Percentiles rank a stretch among this genome's conserved stretches.
phyloP scores from a whole-genome alignment of 2,329 filamentous ascomycete species.

The Aschersonia sp. region DNA sequence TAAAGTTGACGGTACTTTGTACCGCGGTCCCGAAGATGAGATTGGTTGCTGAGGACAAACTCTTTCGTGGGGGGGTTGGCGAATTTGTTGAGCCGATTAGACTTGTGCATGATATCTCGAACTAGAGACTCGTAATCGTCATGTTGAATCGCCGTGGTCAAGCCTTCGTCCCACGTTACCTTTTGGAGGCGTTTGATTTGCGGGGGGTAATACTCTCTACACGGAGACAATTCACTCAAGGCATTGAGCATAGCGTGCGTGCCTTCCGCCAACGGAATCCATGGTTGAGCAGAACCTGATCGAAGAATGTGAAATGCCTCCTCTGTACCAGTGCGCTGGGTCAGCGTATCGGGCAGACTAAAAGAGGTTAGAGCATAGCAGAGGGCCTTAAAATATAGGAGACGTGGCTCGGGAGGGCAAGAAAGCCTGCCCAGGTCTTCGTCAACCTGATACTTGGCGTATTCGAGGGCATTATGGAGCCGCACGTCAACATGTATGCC shows the following conservation, averaged over 20 bases:
- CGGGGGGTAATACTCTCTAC: constrained; percentile 20
- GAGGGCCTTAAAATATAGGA: constrained; percentile 41
- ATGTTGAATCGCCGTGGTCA: constrained; percentile 21
- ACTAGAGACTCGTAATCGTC: constrained; percentile 19
- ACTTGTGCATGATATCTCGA: constrained; percentile 14
- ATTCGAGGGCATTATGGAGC: background rate
- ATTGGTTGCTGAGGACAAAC: no score
- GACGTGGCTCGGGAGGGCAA: constrained; percentile 38
- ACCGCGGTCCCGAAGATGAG: no score
- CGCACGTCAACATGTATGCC: constrained; percentile 24
- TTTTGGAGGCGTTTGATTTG: constrained; percentile 18
- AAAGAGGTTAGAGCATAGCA: constrained; percentile 49
- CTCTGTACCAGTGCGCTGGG: constrained; percentile 43
- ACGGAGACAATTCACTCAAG: background rate
- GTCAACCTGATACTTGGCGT: constrained; percentile 33
- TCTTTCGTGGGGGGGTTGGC: background rate
- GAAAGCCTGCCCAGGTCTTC: constrained; percentile 37
- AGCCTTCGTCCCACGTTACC: constrained; percentile 14
- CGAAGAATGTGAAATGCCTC: constrained; percentile 36
- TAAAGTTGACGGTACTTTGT: constrained; percentile 12
- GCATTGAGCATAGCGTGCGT: background rate
- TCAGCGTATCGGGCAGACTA: constrained; percentile 40
- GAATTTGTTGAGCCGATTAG: constrained; percentile 13
- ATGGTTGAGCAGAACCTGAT: constrained; percentile 36
- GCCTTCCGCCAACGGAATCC: constrained; percentile 17